Conservation (phyloP, 2,329 filamentous ascomycete genomes). For the Geoglossum cookeanum region DNA sequence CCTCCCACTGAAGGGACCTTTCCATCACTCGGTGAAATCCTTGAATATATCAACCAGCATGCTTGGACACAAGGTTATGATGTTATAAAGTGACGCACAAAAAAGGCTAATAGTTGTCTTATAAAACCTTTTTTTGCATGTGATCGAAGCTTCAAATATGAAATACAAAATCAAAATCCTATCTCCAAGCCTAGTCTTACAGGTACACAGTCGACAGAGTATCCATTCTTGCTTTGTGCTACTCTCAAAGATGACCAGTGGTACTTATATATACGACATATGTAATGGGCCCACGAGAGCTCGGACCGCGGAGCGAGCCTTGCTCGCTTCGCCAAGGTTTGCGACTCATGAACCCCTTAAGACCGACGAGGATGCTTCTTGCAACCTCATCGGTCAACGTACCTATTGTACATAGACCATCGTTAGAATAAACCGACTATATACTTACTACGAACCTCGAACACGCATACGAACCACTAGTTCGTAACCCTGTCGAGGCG, state of each 20-base stretch:
- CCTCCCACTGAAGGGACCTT: neutral
- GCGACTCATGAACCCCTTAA: no score
- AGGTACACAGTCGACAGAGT: neutral
- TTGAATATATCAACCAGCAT: neutral
- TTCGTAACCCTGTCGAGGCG: no score
- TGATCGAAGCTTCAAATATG: neutral
- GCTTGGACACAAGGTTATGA: neutral
- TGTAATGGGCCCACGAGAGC: no score
- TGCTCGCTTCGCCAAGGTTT: no score
- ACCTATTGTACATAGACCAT: no score
- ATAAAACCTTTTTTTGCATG: neutral
- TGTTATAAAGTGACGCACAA: neutral
- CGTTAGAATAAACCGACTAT: no score
- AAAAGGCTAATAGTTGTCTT: neutral
- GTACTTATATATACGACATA: neutral
- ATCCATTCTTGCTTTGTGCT: neutral
- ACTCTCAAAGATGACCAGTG: neutral
- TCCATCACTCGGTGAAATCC: neutral
- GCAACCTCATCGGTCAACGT: no score
- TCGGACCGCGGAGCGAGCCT: no score
- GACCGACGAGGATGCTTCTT: no score
- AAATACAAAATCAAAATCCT: neutral
- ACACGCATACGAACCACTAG: no score
- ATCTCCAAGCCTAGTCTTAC: neutral
- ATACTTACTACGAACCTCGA: no score